Evolutionary conservation across 2,329 filamentous ascomycete species (phyloP).

Genomic region (Incumbomyces lentus): DNA sequence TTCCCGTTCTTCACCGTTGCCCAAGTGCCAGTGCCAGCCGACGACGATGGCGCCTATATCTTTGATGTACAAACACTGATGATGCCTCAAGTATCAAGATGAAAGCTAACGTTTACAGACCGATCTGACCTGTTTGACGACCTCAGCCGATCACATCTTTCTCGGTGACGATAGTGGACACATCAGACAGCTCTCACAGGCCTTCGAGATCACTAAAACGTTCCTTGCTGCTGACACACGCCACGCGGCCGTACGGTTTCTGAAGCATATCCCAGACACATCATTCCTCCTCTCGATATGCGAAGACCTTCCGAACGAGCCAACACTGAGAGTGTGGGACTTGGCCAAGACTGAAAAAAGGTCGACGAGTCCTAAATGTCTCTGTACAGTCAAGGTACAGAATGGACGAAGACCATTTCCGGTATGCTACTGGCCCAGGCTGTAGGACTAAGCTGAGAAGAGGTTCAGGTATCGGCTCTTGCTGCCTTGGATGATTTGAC

Average conservation of each 20-base stretch:
- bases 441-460: constrained; percentile 10
- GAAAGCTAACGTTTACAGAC: constrained; percentile 28
- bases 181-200: constrained; percentile 76
- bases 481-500: constrained; percentile 77
- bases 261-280: constrained; percentile 83
- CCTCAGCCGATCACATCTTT: constrained; percentile 82
- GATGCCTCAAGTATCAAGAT: constrained; percentile 5
- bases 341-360: constrained; percentile 91
- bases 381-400: constrained; percentile 74
- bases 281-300: constrained; percentile 68
- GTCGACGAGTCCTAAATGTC: constrained; percentile 75
- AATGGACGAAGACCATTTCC: constrained; percentile 90
- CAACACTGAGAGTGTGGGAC: constrained; percentile 93
- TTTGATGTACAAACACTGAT: constrained; percentile 57
- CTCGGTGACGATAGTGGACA: constrained; percentile 75
- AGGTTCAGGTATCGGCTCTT: constrained; percentile 69
- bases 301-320: constrained; percentile 81
- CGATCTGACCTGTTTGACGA: constrained; percentile 72
- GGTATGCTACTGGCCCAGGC: constrained; percentile 37
- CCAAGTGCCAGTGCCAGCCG: constrained; percentile 62
- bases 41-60: constrained; percentile 66
- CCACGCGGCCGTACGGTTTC: constrained; percentile 66
- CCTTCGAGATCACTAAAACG: constrained; percentile 74
- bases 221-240: constrained; percentile 71
- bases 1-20: constrained; percentile 99